phyloP scores from a whole-genome alignment of 2,329 filamentous ascomycete genomes.

The Neonectria faginata region DNA sequence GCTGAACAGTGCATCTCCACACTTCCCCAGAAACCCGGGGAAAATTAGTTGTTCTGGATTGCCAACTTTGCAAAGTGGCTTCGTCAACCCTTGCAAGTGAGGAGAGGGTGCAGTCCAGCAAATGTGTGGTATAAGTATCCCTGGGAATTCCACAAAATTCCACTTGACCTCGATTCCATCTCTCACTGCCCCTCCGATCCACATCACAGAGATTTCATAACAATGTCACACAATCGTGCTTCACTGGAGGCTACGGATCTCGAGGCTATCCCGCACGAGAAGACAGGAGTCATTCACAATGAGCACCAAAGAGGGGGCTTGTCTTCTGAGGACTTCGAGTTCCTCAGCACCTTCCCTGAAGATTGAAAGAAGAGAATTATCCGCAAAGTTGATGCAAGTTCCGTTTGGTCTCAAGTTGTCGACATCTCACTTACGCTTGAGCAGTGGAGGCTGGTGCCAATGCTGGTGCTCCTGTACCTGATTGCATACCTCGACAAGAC shows the following conservation, averaged over 20 bases:
- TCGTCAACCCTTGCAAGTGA: too few relatives aligned
- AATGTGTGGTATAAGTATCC: too few relatives aligned
- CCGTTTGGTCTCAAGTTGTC: neutral
- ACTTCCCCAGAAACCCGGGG: too few relatives aligned
- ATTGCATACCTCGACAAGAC: slow-evolving; percentile 56
- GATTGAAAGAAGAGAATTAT: slow-evolving; percentile 47
- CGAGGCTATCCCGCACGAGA: slow-evolving; percentile 42
- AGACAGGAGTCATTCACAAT: slow-evolving; percentile 38
- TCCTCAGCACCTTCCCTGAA: slow-evolving; percentile 47
- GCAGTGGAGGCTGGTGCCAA: slow-evolving; percentile 37
- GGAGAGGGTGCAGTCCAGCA: too few relatives aligned
- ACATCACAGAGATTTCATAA: neutral
- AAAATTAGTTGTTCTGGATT: too few relatives aligned
- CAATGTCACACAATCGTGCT: slow-evolving; percentile 29
- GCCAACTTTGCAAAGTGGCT: too few relatives aligned
- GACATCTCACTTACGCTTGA: neutral
- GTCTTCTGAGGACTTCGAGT: slow-evolving; percentile 47
- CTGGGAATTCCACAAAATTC: too few relatives aligned
- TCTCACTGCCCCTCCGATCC: neutral
- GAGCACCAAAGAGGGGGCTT: slow-evolving; percentile 38
- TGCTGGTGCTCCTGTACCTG: slow-evolving; percentile 48
- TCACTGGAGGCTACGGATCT: slow-evolving; percentile 35
- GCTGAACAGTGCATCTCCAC: too few relatives aligned
- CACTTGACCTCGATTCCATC: slow-evolving; percentile 3
- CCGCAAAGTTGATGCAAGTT: slow-evolving; percentile 47